These are phyloP conservation scores for Ophiostoma sp. DNA, from an alignment of 2,329 filamentous ascomycete genomes.

Conservation along the genomic window DNA sequence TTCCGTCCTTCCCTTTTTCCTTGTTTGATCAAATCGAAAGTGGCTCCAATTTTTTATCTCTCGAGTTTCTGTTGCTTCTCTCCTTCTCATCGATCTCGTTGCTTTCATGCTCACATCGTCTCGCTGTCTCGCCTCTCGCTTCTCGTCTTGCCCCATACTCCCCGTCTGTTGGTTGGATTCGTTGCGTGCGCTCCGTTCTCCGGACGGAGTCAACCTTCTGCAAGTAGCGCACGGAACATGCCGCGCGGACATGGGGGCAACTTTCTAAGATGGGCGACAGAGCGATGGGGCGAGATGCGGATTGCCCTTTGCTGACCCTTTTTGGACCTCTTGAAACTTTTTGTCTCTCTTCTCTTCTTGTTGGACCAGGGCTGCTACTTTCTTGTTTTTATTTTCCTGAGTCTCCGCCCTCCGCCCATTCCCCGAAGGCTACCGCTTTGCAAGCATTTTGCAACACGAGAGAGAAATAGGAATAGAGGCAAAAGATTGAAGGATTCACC, in stretches of 20 bases:
- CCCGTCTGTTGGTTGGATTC: constrained; percentile 1
- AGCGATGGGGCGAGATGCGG: constrained; percentile 2
- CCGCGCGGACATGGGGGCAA: constrained; percentile 12
- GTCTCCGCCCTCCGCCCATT: background rate
- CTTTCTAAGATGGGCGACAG: constrained; percentile 14
- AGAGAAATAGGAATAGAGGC: background rate
- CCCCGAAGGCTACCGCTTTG: background rate
- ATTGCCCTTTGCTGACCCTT: background rate
- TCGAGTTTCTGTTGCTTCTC: background rate
- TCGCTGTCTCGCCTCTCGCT: background rate
- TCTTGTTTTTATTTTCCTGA: background rate
- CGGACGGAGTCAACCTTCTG: constrained; percentile 7
- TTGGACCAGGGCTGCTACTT: background rate
- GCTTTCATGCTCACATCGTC: background rate
- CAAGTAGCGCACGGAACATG: constrained; percentile 18
- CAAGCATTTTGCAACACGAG: background rate
- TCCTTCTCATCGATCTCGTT: background rate
- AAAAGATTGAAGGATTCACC: background rate
- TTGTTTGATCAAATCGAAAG: background rate
- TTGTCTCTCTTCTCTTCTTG: background rate
- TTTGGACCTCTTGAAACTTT: background rate
- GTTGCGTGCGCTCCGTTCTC: background rate
- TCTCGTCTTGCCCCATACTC: background rate
- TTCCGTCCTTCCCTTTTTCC: background rate
- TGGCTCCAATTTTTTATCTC: background rate